A percentile compares a stretch with the other conserved stretches of the same genome.
Evolutionary conservation across 805 yeast species (phyloP).

Genomic region (Peterozyma xylosa): DNA sequence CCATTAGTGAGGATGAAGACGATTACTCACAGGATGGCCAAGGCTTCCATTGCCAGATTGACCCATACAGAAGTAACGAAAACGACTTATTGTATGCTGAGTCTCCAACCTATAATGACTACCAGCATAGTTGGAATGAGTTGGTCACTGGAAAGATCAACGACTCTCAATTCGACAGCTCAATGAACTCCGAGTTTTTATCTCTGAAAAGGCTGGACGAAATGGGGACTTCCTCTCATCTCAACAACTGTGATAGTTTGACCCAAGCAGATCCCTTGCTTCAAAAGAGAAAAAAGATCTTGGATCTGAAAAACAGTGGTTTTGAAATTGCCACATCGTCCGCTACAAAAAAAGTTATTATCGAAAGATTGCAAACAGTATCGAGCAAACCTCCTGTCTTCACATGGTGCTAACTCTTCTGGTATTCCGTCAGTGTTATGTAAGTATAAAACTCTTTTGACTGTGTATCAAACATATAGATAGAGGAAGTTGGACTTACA

Average conservation of each 20-base stretch:
- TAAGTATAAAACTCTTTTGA: not conserved
- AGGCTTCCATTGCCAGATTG: not conserved
- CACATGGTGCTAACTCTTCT: slow-evolving; percentile 48
- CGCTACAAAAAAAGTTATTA: slow-evolving; percentile 39
- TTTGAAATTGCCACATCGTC: slow-evolving; percentile 3
- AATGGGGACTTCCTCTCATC: too few species aligned
- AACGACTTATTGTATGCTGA: not conserved
- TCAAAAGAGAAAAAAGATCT: not conserved
- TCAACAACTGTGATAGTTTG: too few species aligned
- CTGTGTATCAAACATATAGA: not conserved
- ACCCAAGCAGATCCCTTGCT: too few species aligned
- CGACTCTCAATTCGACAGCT: slow-evolving; percentile 15
- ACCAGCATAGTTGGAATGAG: slow-evolving; percentile 22
- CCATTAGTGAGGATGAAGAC: not conserved
- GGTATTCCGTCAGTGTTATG: not conserved
- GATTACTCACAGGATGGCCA: not conserved
- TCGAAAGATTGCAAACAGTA: slow-evolving; percentile 53
- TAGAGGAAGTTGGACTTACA: not conserved
- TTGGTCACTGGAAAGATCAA: slow-evolving; percentile 21
- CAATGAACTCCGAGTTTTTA: slow-evolving; percentile 8
- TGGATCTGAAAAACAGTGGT: not conserved
- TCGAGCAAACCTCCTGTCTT: slow-evolving; percentile 54
- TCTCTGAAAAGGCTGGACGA: slow-evolving; percentile 6
- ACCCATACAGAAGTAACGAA: not conserved
- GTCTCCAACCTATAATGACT: slow-evolving; percentile 2